Evolutionary conservation across 805 yeast species (phyloP), one percentile per base, ranked within the genome.

Genomic region (Kregervanrija fluxuum): DNA sequence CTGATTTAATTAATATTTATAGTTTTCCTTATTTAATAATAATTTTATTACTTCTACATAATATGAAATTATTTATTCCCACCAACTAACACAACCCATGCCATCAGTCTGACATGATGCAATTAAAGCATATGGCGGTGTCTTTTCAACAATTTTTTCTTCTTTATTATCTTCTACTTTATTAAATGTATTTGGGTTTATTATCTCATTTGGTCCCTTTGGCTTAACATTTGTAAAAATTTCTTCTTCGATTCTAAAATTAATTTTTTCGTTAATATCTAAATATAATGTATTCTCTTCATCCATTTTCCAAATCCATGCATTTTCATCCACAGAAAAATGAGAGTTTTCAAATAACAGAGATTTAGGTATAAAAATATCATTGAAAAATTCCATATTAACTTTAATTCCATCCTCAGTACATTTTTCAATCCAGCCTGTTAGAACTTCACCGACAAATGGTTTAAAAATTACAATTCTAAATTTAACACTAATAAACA

Each of bases 31-130:
- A 41, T 32, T 32, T 12, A 32, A 32, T 32, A 32, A 32, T 11
- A 32, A n/a, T 8, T n/a, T 12, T 12, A 32, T 32, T 32, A 32
- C 28, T 35, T 17, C 28, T 15, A 14, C n/a, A 37, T 13, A 11
- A 28, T 11, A 10, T 11, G 11, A 33, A 17, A 16, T 14, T 11
- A 16, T 11, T 60, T 59, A 81, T 57, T 85, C 95, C 99, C 99
- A 91, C 99, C 99, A 93, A 45, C 90, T 78, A 35, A 87, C 81
- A 54, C 95, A 79, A 4, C 99, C 99, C 95, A 89, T 87, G 37
- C 99, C 99, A 57, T 89, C 96, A 3, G 88, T 80, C 61, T 89
- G 96, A 62, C 97, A 89, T 51, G 95, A 85, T 13, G 91, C 98
- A 30, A 86, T 64, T 28, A 91, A 66, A 9, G 88, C 86, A 66